phyloP scores from a whole-genome alignment of 2,329 filamentous ascomycete genomes.

The Xylariaceae sp. region DNA sequence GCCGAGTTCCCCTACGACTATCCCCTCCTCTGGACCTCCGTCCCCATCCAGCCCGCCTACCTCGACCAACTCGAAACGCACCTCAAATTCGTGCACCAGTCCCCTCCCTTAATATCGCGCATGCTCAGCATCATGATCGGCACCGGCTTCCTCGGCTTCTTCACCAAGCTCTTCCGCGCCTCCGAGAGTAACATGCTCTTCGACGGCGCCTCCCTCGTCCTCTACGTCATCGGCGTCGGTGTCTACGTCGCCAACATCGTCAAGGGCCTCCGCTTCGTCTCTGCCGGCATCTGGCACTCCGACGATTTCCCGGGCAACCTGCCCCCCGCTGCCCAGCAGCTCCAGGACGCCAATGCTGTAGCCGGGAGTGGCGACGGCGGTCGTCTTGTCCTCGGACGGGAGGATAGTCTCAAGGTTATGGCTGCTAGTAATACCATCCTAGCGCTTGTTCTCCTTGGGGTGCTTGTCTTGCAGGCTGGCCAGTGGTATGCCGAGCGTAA shows the following conservation, averaged over 20 bases:
- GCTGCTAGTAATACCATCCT: constrained; percentile 95
- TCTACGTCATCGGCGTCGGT: constrained; percentile 81
- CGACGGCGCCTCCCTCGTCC: constrained; percentile 72
- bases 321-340: constrained; percentile 25
- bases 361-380: constrained; percentile 39
- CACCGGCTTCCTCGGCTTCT: constrained; percentile 80
- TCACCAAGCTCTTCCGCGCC: constrained; percentile 91
- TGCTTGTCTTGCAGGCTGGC: constrained; percentile 87
- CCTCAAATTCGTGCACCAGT: constrained; percentile 84
- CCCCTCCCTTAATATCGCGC: constrained; percentile 84
- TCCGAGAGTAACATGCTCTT: constrained; percentile 95
- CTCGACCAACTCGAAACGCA: constrained; percentile 83
- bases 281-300: constrained; percentile 56
- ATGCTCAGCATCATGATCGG: constrained; percentile 91
- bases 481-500: constrained; percentile 98
- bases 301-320: constrained; percentile 28
- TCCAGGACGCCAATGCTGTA: constrained; percentile 24
- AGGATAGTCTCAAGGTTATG: constrained; percentile 86
- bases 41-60: constrained; percentile 59
- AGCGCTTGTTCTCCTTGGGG: constrained; percentile 83
- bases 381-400: constrained; percentile 62
- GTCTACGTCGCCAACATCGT: constrained; percentile 96
- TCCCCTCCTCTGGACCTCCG: constrained; percentile 74
- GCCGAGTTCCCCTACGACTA: constrained; percentile 94
- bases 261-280: constrained; percentile 83